Evolutionary conservation across 306 rosid genomes (phyloP), one percentile per base, ranked within the genome.

Genomic region (Quercus parvula): DNA sequence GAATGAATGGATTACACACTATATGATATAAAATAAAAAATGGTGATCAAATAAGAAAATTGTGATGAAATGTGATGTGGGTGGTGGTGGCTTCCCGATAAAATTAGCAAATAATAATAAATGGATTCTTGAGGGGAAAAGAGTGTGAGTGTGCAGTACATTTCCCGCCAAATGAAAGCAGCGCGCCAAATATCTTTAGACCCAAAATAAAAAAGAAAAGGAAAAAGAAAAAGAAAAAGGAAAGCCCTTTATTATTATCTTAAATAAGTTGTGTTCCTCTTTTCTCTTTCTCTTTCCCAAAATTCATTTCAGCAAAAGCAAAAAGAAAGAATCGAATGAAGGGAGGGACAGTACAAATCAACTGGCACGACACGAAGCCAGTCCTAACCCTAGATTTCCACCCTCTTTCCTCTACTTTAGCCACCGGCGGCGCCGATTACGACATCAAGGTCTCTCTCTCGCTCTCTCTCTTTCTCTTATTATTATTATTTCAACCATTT

Each of bases 361-460:
- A 82, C 85, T 91, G 98, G 99, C 99, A 92, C 73, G 92, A 91
- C 61, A 73, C 87, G 1, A 95, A 92, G 81, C 97, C 98, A 5
- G 90, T 93, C 15, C 83, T 95, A 68, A 84, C 97, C 85, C 92
- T 93, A 18, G 99, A 95, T 78, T 92, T 93, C 76, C 94, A 93
- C 73, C 96, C 97, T 7, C 77, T 75, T 79, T 85, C 97, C 49
- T 71, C 87, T 79, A 88, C 88, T 63, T 92, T 95, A 22, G 99
- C 99, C 78, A 93, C 99, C 54, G 99, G 91, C 75, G 99, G 99
- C 83, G 98, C 99, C 77, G 99, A 95, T 85, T 93, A 84, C 85
- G 99, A 90, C 83, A 93, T 95, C 89, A 92, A 95, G 99, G 98
- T 93, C 46, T 30, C 61, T 5, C 67, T 1, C 56, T 72, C 52